Conservation (phyloP, 1,284 basidiomycete species). For the Marasmius fiardii region DNA sequence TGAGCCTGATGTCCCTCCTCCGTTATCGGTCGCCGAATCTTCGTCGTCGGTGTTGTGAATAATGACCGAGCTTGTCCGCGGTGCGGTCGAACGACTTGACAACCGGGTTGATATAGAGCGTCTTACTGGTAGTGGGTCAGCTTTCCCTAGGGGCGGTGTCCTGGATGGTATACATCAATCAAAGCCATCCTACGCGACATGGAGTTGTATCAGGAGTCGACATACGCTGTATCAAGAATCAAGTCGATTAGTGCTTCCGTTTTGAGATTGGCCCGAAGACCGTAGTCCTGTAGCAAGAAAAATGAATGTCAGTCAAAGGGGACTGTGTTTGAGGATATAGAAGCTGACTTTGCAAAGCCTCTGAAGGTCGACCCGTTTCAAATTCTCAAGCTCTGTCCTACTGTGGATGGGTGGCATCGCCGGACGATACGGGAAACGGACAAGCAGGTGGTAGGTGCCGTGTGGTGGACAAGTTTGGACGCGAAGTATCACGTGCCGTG, state of each 20-base stretch:
- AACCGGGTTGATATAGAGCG: constrained; percentile 42
- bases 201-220: constrained; percentile 1
- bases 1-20: not conserved
- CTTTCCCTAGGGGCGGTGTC: constrained; percentile 21
- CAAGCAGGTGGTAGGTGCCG: constrained; percentile 11
- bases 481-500: not conserved
- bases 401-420: constrained; percentile 50
- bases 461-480: constrained; percentile 13
- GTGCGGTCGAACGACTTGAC: constrained; percentile 28
- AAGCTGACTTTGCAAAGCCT: constrained; percentile 70
- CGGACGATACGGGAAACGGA: constrained; percentile 12
- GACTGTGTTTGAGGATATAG: not conserved
- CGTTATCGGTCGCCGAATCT: constrained; percentile 25
- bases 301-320: constrained; percentile 21
- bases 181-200: constrained; percentile 3
- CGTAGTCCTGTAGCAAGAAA: constrained; percentile 52
- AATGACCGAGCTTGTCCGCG: constrained; percentile 41
- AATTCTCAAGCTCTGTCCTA: constrained; percentile 51
- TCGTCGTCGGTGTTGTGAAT: constrained; percentile 49
- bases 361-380: constrained; percentile 72
- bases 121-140: constrained; percentile 25
- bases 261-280: constrained; percentile 76
- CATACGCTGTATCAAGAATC: constrained; percentile 56
- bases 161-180: constrained; percentile 14
- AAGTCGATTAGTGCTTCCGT: constrained; percentile 72